Evolutionary conservation across 345 rosid species (phyloP).

Genomic region (Firmiana major): DNA sequence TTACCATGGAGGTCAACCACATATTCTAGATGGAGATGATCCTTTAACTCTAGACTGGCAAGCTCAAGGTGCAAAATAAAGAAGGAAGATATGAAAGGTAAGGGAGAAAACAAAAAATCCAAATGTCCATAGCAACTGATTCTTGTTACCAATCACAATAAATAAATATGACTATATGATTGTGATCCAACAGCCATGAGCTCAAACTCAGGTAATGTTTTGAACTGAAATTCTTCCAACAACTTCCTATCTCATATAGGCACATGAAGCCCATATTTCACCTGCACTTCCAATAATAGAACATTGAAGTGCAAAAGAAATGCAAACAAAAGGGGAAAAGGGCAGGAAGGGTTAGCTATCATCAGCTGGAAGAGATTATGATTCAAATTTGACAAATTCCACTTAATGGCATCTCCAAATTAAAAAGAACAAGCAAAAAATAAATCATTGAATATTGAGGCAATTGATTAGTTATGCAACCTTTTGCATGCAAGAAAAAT

Average conservation of each 20-base stretch:
- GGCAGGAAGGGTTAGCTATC: neutral
- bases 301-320: neutral
- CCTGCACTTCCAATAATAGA: neutral
- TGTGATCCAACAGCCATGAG: neutral
- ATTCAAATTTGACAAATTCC: neutral
- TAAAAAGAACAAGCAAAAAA: neutral
- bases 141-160: neutral
- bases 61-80: neutral
- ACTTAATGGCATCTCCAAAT: neutral
- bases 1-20: neutral
- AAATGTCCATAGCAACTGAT: neutral
- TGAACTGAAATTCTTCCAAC: neutral
- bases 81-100: neutral
- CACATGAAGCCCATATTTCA: neutral
- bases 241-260: neutral
- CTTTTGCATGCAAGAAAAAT: neutral
- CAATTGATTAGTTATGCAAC: neutral
- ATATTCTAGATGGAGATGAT: neutral
- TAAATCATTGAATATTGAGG: neutral
- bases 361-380: too few species aligned
- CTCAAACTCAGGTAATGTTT: neutral
- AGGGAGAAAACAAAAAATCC: neutral
- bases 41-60: neutral
- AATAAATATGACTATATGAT: neutral
- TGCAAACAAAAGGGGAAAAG: neutral